Evolutionary conservation across 208 protist genomes (phyloP), one percentile per base, ranked within the genome.

Genomic region (Leishmania mexicana): DNA sequence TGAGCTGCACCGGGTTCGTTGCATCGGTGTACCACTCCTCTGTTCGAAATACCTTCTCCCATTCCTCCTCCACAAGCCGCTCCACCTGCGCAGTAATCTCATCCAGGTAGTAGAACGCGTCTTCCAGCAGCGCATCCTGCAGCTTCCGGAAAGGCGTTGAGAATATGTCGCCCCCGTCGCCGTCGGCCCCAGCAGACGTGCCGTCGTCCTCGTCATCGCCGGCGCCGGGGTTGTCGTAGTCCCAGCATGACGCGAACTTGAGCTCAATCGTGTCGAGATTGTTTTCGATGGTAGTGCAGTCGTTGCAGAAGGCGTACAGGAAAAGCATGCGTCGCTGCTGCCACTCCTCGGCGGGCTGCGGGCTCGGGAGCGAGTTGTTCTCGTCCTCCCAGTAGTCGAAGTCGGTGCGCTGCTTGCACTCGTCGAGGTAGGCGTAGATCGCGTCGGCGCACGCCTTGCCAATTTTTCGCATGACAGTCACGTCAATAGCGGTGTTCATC

Each of bases 271-370:
- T 90, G 79, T 97, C 95, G 78, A 97, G 90, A 81, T 97, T 96
- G 79, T 85, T 90, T 77, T 97, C 93, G 53, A 97, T 95, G 1
- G 89, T 94, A 58, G 84, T 91, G 83, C 89, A 96, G 85, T 97
- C 95, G 79, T 97, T 97, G 81, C 88, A 93, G 68, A 96, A 96
- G 62, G 95, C 95, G 86, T 96, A 96, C 54, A 97, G 87, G 79
- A 95, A 91, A 10, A 88, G 84, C 76, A 96, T 85, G 70, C 95
- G 95, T 38, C 84, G 88, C 76, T 88, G 83, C 78, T 91, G 87
- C 95, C 95, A 97, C 60, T 95, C 93, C 53, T 93, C 88, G 5
- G 76, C 28, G 3, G 70, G 65, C 67, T 88, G 75, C 51, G 86
- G 85, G 11, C 31, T 86, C 5, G 76, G 57, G n/a, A 81, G 72